Conservation (phyloP, 2,329 filamentous ascomycete genomes). For the Fusarium xylarioides region DNA sequence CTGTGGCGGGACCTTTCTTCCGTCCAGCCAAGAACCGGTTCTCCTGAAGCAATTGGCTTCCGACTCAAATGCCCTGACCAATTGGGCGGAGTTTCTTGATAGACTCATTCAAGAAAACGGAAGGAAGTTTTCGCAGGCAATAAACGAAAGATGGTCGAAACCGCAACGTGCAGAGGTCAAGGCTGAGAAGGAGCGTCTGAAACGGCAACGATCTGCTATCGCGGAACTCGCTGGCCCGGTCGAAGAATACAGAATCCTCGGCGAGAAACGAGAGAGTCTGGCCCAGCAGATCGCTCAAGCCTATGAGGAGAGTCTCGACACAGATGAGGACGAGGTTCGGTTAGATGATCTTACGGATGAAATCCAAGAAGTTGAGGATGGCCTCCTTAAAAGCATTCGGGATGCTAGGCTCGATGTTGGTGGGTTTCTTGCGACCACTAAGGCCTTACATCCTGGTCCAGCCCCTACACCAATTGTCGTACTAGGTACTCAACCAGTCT, state of each 20-base stretch:
- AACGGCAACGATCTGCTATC: constrained; percentile 57
- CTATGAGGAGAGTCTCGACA: constrained; percentile 61
- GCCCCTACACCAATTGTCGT: constrained; percentile 45
- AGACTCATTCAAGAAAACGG: constrained; percentile 57
- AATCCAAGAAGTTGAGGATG: constrained; percentile 55
- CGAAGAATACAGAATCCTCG: constrained; percentile 54
- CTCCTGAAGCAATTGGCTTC: constrained; percentile 45
- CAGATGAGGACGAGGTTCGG: constrained; percentile 59
- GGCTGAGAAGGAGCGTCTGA: constrained; percentile 58
- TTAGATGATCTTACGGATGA: constrained; percentile 59
- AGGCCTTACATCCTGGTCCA: constrained; percentile 14
- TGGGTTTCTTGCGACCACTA: constrained; percentile 47
- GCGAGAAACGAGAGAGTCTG: constrained; percentile 56
- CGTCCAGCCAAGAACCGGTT: constrained; percentile 7
- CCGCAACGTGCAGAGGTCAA: constrained; percentile 59
- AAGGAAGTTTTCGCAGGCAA: constrained; percentile 56
- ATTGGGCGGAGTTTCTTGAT: constrained; percentile 51
- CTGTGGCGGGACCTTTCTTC: neutral
- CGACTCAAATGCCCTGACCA: constrained; percentile 47
- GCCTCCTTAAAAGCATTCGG: constrained; percentile 53
- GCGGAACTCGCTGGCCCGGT: constrained; percentile 53
- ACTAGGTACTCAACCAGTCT: constrained; percentile 55
- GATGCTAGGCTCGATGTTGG: constrained; percentile 58
- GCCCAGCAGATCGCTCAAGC: constrained; percentile 58
- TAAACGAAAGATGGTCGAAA: constrained; percentile 57